Evolutionary conservation across 148 eudicot genomes (phyloP), one percentile per base, ranked within the genome.

Genomic region (Rhododendron henanense): DNA sequence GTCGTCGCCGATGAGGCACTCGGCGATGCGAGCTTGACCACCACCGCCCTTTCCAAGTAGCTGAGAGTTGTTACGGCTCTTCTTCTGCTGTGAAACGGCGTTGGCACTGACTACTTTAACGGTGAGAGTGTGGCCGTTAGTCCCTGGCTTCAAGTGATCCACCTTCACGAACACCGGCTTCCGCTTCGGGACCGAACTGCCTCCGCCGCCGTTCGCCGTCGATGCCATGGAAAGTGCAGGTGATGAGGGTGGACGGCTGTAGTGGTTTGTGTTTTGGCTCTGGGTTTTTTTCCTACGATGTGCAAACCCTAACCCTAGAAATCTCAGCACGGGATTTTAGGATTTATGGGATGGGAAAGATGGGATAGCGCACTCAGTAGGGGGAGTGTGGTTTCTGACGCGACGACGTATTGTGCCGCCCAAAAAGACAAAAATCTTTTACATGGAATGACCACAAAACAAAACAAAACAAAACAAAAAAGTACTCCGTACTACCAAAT

Each of bases 111-210:
- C 21, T 1, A 91, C 90, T 75, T 91, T 89, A 15, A 88, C 91
- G 6, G 79, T 83, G 44, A 91, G 84, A 14, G 83, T 91, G 84
- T 91, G 90, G 28, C 93, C 93, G 41, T n/a, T 88, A 2, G 91
- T 91, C 14, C 90, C 93, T 11, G 93, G 93, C 71, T 91, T 91
- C 79, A 91, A 59, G 10, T 84, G 67, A 63, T 87, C 87, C 44
- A 89, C 93, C 75, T 89, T 91, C 16, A 89, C 87, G 83, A 89
- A 91, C 71, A 89, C 89, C 63, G 93, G 91, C 85, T 91, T 91
- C 71, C 91, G 69, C 69, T 80, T 48, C 83, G 83, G 35, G 35
- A 81, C 83, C 63, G 82, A 65, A 57, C 81, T 63, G 39, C 79
- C 86, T 21, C 53, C 81, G 0, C 53, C 79, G 79, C 81, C 81